Conservation (phyloP, 1,139 yeast genomes). For the Candida tetrigidarum region DNA sequence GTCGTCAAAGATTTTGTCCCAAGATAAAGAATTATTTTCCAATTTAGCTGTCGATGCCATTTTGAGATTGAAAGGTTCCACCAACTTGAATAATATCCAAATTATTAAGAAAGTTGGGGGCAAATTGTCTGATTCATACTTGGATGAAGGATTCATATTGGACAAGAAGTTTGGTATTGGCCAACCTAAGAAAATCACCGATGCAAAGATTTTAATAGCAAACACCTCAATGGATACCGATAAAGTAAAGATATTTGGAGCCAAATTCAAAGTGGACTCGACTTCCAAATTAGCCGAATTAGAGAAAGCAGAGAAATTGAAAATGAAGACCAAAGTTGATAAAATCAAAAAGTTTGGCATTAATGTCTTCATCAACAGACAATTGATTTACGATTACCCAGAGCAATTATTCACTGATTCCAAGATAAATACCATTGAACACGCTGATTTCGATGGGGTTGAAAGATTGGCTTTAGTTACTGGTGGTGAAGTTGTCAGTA, state of each 20-base stretch:
- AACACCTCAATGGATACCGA: slow-evolving; percentile 98
- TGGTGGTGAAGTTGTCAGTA: slow-evolving; percentile 98
- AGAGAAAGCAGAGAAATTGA: slow-evolving; percentile 93
- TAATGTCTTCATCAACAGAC: slow-evolving; percentile 93
- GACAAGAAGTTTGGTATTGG: slow-evolving; percentile 92
- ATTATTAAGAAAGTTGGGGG: slow-evolving; percentile 95
- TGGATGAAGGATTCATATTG: slow-evolving; percentile 94
- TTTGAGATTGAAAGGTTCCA: slow-evolving; percentile 87
- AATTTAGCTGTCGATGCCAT: slow-evolving; percentile 94
- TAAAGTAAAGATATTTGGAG: slow-evolving; percentile 96
- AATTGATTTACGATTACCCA: slow-evolving; percentile 96
- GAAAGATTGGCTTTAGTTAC: slow-evolving; percentile 96
- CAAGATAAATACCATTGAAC: slow-evolving; percentile 90
- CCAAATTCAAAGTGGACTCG: slow-evolving; percentile 95
- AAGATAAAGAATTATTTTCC: slow-evolving; percentile 89
- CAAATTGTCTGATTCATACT: slow-evolving; percentile 84
- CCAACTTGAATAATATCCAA: slow-evolving; percentile 95
- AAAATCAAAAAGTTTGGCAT: slow-evolving; percentile 83
- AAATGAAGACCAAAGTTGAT: slow-evolving; percentile 89
- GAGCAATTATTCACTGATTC: slow-evolving; percentile 92
- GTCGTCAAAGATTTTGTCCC: slow-evolving; percentile 92
- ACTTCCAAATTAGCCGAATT: slow-evolving; percentile 94
- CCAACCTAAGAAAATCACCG: slow-evolving; percentile 84
- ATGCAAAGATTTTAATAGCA: slow-evolving; percentile 89
- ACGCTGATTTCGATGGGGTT: slow-evolving; percentile 98